Base-by-base conservation (phyloP, 2,329 filamentous ascomycete genomes). In the Lasiodiplodia hormozganensis region DNA sequence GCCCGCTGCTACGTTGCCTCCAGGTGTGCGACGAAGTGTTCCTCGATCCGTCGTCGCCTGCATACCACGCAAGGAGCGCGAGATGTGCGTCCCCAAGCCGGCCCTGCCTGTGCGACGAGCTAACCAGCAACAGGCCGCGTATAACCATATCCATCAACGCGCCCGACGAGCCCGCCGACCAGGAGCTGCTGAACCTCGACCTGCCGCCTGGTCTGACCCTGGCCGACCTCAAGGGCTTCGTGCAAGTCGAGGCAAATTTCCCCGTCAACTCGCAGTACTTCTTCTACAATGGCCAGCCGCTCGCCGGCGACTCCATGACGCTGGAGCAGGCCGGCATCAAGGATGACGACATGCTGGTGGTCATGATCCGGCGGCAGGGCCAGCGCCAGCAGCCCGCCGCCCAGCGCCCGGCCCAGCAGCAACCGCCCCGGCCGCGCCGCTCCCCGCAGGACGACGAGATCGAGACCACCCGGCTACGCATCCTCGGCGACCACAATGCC, bases 291-390 rank as follows among this genome's bases (percentile, higher is more conserved):
- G 96, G 95, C 72, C 88, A 89, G 72, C 87, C 94, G 52, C 88
- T 99, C 67, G 86, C 84, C 72, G 90, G 94, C 80, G 90, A 94
- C 74, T 81, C 86, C 69, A 91, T 94, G 79, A 97, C 94, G 3
- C 87, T 99, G 76, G 88, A 94, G 73, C 87, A 95, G 74, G 87
- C 94, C 38, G 87, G 91, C 52, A 91, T 99, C 74, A 88, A 85
- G 60, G 93, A 98, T 81, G 93, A 93, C 67, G 96, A 97, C 76
- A 94, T 99, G 92, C 84, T 99, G 72, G 93, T 92, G 36, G 87
- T 98, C 73, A 92, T 97, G 77, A 90, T 97, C 72, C 78, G 77
- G 69, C 76, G 73, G 68, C 73, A 71, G 67, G 70, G 68, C 67
- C 71, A 69, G 70, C 67, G 25, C 38, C 28, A 49, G 38, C 43